Evolutionary conservation across 305 asterid genomes (phyloP), one percentile per base, ranked within the genome.

Genomic region (Fraxinus floribunda): DNA sequence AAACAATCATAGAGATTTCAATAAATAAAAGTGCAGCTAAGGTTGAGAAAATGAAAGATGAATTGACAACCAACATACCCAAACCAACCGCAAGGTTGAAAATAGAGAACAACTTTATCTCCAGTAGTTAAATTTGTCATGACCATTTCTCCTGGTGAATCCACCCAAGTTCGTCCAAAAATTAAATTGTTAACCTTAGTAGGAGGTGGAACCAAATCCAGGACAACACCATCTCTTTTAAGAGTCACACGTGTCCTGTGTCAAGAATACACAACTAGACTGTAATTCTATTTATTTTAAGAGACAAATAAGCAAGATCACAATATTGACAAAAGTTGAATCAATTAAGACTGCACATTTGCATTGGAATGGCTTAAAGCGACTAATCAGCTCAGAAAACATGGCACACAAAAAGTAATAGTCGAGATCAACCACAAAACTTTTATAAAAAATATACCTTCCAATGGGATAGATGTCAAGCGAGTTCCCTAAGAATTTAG

Each of bases 81-180:
- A 80, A 91, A 91, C 94, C 94, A 91, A 62, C 94, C 94, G 82
- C 94, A 91, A 22, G 94, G 94, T 86, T 91, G 93, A 84, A 91
- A 91, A 80, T 87, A 91, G 39, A 91, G 83, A 6, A 91, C 90
- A 68, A 81, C 93, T 87, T 91, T 91, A 79, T 91, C 94, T 76
- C 94, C 94, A 15, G 94, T 91, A 35, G 90, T 91, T 87, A 88
- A 72, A 84, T 90, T 90, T 13, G 92, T 91, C 90, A 91, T 80
- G 71, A 91, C 83, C 94, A 91, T 90, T 71, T 91, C 93, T 80
- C 94, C 94, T 29, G 93, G 92, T 29, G 94, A 91, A 88, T 91
- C 94, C 55, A 91, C 89, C 94, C 94, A 90, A 5, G 94, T 91
- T 83, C 94, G 84, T 36, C 94, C 94, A 78, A 91, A 90, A 8